phyloP scores from a whole-genome alignment of 129 eudicot genomes.

The Apium graveolens region DNA sequence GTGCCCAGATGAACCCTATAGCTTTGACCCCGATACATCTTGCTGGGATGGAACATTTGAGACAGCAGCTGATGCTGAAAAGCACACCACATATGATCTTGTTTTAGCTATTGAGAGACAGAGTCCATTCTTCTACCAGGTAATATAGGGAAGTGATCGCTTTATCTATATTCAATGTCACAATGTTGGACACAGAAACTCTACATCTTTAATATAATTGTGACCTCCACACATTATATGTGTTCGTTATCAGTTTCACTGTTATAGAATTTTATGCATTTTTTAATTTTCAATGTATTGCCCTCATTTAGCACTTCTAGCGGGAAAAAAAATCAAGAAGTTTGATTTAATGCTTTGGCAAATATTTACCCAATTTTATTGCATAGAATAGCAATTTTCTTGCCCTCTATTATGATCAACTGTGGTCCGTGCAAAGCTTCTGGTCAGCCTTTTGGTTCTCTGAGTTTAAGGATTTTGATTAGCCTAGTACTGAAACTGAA shows the following conservation, averaged over 20 bases:
- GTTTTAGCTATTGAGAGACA: conserved; percentile 73
- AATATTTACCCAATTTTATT: neutral
- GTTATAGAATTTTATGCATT: neutral
- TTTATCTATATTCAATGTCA: neutral
- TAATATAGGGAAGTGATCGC: conserved; percentile 11
- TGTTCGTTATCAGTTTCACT: neutral
- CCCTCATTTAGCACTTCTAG: neutral
- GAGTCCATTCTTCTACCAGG: conserved; percentile 76
- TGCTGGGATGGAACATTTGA: conserved; percentile 18
- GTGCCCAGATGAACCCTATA: conserved; percentile 64
- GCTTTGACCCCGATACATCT: conserved; percentile 26
- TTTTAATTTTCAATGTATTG: neutral
- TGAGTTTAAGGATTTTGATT: neutral
- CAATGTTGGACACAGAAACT: neutral
- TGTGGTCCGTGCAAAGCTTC: neutral
- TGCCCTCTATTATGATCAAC: too few species aligned
- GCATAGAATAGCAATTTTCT: neutral
- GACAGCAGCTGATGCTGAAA: conserved; percentile 18
- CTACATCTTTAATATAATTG: neutral
- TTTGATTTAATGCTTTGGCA: neutral
- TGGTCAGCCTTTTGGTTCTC: neutral
- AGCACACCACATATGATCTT: conserved; percentile 57
- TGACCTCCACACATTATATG: neutral
- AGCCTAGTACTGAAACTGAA: neutral
- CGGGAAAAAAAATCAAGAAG: neutral